Base-by-base conservation (phyloP, 2,329 filamentous ascomycete species). In the Juglanconis oblonga region DNA sequence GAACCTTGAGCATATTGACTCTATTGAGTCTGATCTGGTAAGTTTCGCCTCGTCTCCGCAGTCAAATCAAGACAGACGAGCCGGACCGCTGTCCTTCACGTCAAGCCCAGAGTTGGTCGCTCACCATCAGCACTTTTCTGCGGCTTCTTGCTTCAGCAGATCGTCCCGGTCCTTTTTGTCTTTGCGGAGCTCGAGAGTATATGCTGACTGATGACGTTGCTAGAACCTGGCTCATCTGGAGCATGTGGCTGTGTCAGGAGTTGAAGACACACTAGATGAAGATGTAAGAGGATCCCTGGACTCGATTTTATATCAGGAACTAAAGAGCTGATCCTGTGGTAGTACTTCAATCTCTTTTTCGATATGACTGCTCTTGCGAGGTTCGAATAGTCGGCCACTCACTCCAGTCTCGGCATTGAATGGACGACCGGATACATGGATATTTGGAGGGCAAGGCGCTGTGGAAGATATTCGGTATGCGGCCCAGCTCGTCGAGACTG, bases 281-380 rank as follows among this genome's bases (percentile, higher is more conserved):
- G 57, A 59, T 51, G 57, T 55, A 44, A 51, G 57, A n/a, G 5
- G 29, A 36, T 8, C 13, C 4, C 5, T 10, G 47, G 9, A 9
- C 2, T 7, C 7, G n/a, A 7, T 3, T 24, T 24, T 24, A 14
- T 42, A 17, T 9, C 31, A 17, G 14, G n/a, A 2, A 11, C 14
- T 33, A 5, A 4, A 3, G 10, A 33, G 33, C 52, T 59, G 11
- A 57, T 8, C 32, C 17, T 6, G 2, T 33, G 7, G 29, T 29
- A 59, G 57, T 59, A 59, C 14, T 55, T 59, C 45, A 32, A 35
- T 32, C 52, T 59, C 8, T 59, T 59, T 6, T 44, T 59, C 13
- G 51, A 59, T n/a, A 52, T 59, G 45, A 59, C 55, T 33, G 32
- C 24, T 6, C n/a, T 55, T 3, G 52, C 14, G 3, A 52, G 44